Conservation (phyloP, 352 stramenopile genomes). For the Pythium vanterpoolii region DNA sequence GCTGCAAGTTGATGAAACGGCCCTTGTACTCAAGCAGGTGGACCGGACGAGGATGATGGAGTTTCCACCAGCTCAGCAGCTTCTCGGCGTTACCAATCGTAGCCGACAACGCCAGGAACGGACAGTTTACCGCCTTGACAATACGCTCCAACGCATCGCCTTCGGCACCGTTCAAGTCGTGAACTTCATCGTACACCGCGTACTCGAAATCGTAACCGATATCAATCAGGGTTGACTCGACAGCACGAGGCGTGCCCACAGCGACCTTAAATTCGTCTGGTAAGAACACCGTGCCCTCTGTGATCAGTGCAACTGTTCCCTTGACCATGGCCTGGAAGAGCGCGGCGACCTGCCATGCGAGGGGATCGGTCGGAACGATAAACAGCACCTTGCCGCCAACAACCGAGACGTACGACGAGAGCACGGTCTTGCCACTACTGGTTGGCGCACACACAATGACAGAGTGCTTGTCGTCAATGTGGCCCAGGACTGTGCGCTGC, state of each 20-base stretch:
- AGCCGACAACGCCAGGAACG: slow-evolving; percentile 96
- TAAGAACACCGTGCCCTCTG: slow-evolving; percentile 86
- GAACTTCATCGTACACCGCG: slow-evolving; percentile 98
- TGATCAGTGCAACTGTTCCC: slow-evolving; percentile 95
- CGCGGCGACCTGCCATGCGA: slow-evolving; percentile 98
- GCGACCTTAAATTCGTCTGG: slow-evolving; percentile 88
- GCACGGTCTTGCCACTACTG: slow-evolving; percentile 96
- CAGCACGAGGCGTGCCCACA: slow-evolving; percentile 93
- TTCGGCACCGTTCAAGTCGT: slow-evolving; percentile 96
- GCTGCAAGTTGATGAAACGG: slow-evolving; percentile 98
- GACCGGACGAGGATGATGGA: slow-evolving; percentile 83
- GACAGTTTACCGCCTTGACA: slow-evolving; percentile 93
- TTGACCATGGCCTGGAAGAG: slow-evolving; percentile 98
- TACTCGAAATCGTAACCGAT: slow-evolving; percentile 96
- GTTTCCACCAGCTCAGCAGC: slow-evolving; percentile 94
- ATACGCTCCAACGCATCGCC: slow-evolving; percentile 96
- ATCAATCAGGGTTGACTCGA: slow-evolving; percentile 92
- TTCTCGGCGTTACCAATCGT: slow-evolving; percentile 97
- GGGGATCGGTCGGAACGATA: slow-evolving; percentile 95
- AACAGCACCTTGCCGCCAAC: slow-evolving; percentile 81
- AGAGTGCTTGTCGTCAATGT: slow-evolving; percentile 95
- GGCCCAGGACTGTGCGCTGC: slow-evolving; percentile 94
- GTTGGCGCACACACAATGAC: slow-evolving; percentile 98
- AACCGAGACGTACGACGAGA: slow-evolving; percentile 83
- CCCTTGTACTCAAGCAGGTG: slow-evolving; percentile 95